phyloP scores from a whole-genome alignment of 805 yeast genomes.

The Debaryomyces prosopidis region DNA sequence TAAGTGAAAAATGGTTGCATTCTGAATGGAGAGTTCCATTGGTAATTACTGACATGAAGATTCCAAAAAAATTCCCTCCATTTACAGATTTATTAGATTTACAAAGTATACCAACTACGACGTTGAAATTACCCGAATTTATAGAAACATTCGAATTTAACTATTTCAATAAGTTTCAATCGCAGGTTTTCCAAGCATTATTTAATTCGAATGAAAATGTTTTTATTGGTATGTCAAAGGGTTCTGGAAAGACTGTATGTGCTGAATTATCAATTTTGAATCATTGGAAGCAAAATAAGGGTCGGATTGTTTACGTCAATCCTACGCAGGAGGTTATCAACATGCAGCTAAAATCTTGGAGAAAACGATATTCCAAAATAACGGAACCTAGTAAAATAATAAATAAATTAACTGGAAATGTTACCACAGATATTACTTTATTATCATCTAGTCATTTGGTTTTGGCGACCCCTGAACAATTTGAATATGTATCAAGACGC shows the following conservation, averaged over 20 bases:
- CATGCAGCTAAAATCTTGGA: conserved; percentile 51
- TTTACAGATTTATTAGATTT: conserved; percentile 58
- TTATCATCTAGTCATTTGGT: conserved; percentile 65
- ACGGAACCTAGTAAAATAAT: conserved; percentile 58
- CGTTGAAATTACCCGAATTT: conserved; percentile 51
- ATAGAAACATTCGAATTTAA: conserved; percentile 45
- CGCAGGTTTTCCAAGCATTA: conserved; percentile 64
- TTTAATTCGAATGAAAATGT: conserved; percentile 59
- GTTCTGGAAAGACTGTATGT: conserved; percentile 69
- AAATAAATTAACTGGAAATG: conserved; percentile 55
- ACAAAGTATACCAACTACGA: conserved; percentile 49
- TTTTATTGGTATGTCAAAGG: conserved; percentile 72
- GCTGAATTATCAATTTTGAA: conserved; percentile 73
- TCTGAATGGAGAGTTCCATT: conserved; percentile 66
- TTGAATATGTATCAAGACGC: conserved; percentile 69
- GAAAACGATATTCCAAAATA: conserved; percentile 41
- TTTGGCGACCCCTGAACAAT: conserved; percentile 77
- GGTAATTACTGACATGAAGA: conserved; percentile 46
- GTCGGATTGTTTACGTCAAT: conserved; percentile 71
- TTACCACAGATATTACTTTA: conserved; percentile 51
- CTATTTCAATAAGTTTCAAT: conserved; percentile 69
- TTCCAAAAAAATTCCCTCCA: conserved; percentile 67
- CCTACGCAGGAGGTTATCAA: conserved; percentile 63
- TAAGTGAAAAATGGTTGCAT: conserved; percentile 87
- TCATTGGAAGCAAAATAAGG: conserved; percentile 70